phyloP scores from a whole-genome alignment of 345 rosid genomes.

The Nasturtium officinale region DNA sequence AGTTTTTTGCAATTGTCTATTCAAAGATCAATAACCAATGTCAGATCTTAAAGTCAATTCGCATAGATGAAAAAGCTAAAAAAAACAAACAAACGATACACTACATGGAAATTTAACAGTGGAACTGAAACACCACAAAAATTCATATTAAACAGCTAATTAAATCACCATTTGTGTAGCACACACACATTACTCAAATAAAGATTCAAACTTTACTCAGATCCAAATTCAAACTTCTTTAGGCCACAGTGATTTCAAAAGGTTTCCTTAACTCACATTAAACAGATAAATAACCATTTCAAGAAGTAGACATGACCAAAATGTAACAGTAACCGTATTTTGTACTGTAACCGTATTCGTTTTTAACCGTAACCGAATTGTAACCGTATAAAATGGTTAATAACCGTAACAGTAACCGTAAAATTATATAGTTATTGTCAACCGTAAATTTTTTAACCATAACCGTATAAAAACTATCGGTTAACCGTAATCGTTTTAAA shows the following conservation, averaged over 20 bases:
- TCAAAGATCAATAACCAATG: not conserved
- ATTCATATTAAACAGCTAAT: not conserved
- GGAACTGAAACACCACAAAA: not conserved
- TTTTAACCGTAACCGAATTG: too few relatives aligned
- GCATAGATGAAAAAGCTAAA: too few relatives aligned
- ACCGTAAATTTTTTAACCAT: too few relatives aligned
- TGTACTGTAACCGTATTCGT: too few relatives aligned
- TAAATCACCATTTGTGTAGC: not conserved
- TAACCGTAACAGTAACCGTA: too few relatives aligned
- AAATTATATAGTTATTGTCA: too few relatives aligned
- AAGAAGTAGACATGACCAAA: too few relatives aligned
- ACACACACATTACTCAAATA: not conserved
- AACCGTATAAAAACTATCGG: too few relatives aligned
- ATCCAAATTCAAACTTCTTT: not conserved
- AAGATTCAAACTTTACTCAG: not conserved
- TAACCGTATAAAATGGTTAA: too few relatives aligned
- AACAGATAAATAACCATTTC: too few relatives aligned
- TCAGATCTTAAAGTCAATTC: not conserved
- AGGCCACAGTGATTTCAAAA: not conserved
- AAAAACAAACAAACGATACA: not conserved
- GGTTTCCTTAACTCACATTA: not conserved
- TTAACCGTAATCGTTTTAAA: too few relatives aligned
- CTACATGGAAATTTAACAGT: not conserved
- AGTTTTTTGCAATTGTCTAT: conserved; percentile 50
- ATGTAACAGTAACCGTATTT: too few relatives aligned